Percentiles rank a stretch among this genome's conserved stretches.
Evolutionary conservation across 75 land plant genomes (phyloP).

Genomic region (Picea sitchensis): DNA sequence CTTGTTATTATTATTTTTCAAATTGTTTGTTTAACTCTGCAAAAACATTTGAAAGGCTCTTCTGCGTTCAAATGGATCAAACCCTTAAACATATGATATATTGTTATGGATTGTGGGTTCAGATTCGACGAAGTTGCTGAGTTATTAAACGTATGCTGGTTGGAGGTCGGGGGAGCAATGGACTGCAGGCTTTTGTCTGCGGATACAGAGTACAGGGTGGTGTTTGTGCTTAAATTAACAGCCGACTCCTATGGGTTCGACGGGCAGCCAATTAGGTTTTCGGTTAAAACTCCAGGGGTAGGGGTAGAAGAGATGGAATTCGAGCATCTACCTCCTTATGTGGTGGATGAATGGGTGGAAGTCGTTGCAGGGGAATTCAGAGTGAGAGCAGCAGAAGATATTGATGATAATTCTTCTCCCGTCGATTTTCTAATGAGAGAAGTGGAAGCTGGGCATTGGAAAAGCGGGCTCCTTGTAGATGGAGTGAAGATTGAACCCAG

Average conservation of each 20-base stretch:
- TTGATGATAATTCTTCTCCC: background rate
- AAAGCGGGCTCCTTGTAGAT: background rate
- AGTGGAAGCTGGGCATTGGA: background rate
- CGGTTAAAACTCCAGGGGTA: background rate
- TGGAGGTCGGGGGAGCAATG: background rate
- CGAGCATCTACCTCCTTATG: background rate
- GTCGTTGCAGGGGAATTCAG: slow-evolving; percentile 1
- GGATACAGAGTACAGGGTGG: background rate
- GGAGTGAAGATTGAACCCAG: background rate
- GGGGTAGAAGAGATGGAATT: background rate
- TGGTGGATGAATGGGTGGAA: background rate
- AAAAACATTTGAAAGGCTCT: background rate
- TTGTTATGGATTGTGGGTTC: background rate
- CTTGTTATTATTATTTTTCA: no score
- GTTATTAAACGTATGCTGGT: background rate
- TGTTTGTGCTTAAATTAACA: background rate
- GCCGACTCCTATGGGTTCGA: background rate
- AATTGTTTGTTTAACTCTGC: no score
- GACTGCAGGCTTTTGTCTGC: background rate
- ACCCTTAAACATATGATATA: background rate
- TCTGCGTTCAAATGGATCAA: background rate
- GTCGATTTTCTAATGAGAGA: background rate
- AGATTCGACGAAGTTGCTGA: background rate
- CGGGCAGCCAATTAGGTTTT: background rate
- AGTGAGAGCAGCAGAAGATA: background rate